Percentiles rank a stretch among this genome's conserved stretches.
Evolutionary conservation across 106 monocot species (phyloP).

Genomic region (Phalaenopsis aphrodite): DNA sequence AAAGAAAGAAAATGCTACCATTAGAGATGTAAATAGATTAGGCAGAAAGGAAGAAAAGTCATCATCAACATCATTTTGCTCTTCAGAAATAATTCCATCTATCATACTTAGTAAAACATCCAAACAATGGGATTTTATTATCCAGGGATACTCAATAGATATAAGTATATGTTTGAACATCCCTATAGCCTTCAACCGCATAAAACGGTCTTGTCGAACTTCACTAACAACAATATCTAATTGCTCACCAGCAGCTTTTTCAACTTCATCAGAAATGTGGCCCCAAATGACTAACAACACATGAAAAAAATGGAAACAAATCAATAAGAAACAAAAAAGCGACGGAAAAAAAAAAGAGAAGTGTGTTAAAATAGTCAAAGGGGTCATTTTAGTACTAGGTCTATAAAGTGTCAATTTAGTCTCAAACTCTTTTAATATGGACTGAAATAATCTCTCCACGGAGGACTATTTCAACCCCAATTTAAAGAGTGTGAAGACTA

Average conservation of each 20-base stretch:
- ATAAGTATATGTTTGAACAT: conserved; percentile 50
- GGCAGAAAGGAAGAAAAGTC: conserved; percentile 43
- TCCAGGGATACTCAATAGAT: conserved; percentile 61
- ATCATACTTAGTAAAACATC: conserved; percentile 50
- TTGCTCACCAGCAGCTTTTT: conserved; percentile 48
- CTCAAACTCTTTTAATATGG: too few species aligned
- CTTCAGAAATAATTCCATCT: conserved; percentile 22
- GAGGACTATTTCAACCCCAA: too few species aligned
- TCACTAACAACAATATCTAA: conserved; percentile 23
- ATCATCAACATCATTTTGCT: conserved; percentile 13
- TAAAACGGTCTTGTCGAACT: conserved; percentile 27
- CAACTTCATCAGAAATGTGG: conserved; percentile 49
- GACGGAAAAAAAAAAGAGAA: background rate
- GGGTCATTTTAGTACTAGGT: too few species aligned
- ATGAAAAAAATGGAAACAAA: background rate
- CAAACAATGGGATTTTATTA: conserved; percentile 54
- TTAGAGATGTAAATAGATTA: conserved; percentile 48
- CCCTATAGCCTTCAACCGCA: conserved; percentile 56
- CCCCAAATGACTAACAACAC: conserved; percentile 70
- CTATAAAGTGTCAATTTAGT: too few species aligned
- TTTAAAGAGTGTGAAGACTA: too few species aligned
- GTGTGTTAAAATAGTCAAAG: too few species aligned
- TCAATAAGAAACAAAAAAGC: background rate
- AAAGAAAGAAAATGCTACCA: conserved; percentile 31
- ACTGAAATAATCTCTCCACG: too few species aligned